Base-by-base conservation (phyloP, 495 filamentous ascomycete species). In the Podospora conica region DNA sequence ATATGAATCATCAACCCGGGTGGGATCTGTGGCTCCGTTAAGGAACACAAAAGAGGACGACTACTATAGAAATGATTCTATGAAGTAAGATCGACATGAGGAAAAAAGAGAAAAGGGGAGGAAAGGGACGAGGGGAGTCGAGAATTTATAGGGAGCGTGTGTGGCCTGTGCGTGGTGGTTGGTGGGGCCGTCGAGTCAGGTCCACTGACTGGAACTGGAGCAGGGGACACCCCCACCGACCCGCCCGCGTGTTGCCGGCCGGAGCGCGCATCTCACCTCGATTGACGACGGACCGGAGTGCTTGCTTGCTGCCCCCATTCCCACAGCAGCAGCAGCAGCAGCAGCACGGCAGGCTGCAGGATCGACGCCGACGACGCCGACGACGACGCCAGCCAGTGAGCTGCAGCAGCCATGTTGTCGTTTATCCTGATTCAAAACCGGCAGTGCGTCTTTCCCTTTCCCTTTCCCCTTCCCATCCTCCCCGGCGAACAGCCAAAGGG, bases 401-500 rank as follows among this genome's bases (percentile, higher is more conserved):
- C 29, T 11, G 18, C 23, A 18, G 64, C 66, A 64, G 59, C 63
- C 59, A 83, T 96, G 73, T 82, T 97, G 71, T 97, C 93, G 48
- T 97, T 97, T 76, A 96, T 98, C 72, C 81, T 98, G 58, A 94
- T 98, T 55, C 94, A 98, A 73, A 98, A 98, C 80, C 89, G 94
- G 68, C 94, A 98, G 93, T 97, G 70, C 69, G 75, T 73, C 15
- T 53, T 18, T 11, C 29, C 18, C 48, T 31, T 15, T 25, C 22
- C 58, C 18, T 29, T 23, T 29, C 24, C n/a, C 8, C 2, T 48
- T 58, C 22, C 4, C n/a, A n/a, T n/a, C n/a, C n/a, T n/a, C n/a
- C n/a, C n/a, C n/a, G n/a, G n/a, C n/a, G n/a, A n/a, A n/a, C n/a
- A n/a, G n/a, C n/a, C n/a, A 33, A 53, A 24, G 53, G 10, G 20